Conservation (phyloP, 441 rosid genomes). For the Euphorbia corollata region DNA sequence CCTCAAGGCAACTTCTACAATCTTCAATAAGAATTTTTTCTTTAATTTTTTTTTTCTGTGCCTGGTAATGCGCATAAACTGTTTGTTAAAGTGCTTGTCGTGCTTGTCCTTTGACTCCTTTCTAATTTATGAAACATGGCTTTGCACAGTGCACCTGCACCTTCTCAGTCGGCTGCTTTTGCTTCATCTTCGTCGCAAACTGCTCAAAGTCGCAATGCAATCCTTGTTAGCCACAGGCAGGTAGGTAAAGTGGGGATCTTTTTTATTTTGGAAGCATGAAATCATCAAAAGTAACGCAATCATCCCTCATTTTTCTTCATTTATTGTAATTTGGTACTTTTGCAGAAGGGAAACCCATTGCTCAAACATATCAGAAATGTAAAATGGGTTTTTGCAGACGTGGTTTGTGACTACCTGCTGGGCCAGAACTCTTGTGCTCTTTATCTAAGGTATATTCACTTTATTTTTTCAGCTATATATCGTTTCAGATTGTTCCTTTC, state of each 20-base stretch:
- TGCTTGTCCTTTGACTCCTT: no score
- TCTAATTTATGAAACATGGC: slow-evolving; percentile 23
- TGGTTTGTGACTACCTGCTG: slow-evolving; percentile 75
- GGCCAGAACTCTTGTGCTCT: slow-evolving; percentile 83
- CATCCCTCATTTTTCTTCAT: not conserved
- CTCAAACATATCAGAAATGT: slow-evolving; percentile 82
- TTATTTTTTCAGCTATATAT: not conserved
- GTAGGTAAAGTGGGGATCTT: slow-evolving; percentile 46
- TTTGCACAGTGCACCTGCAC: slow-evolving; percentile 25
- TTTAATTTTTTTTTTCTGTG: not conserved
- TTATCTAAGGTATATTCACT: slow-evolving; percentile 56
- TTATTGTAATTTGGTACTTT: not conserved
- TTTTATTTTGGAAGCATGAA: not conserved
- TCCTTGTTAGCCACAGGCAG: slow-evolving; percentile 89
- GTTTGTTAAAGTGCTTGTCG: slow-evolving; percentile 6
- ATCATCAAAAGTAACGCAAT: not conserved
- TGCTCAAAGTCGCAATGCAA: slow-evolving; percentile 63
- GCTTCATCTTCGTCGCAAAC: slow-evolving; percentile 28
- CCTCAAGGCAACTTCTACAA: slow-evolving; percentile 19
- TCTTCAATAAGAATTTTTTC: not conserved
- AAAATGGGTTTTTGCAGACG: slow-evolving; percentile 74
- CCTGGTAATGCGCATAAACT: slow-evolving; percentile 5
- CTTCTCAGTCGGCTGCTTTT: slow-evolving; percentile 12
- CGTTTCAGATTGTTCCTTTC: not conserved
- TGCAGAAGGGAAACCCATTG: slow-evolving; percentile 93